A percentile compares a stretch with the other conserved stretches of the same genome.
Evolutionary conservation across 1,139 yeast genomes (phyloP).

Genomic region (Pichia sp.): DNA sequence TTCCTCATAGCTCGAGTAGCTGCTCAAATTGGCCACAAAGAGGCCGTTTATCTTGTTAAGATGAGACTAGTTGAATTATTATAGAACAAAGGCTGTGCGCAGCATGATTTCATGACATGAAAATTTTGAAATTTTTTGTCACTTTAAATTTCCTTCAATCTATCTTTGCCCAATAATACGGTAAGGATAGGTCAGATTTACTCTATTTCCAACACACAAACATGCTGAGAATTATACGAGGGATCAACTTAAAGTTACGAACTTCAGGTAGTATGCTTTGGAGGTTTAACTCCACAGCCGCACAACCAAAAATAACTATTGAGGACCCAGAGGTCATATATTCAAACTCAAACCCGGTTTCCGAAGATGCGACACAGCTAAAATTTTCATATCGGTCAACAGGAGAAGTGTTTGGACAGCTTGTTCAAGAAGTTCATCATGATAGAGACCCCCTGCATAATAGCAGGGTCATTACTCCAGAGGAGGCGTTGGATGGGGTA

Average conservation of each 20-base stretch:
- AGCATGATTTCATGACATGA: slow-evolving; percentile 1
- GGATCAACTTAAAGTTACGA: no score
- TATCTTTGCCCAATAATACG: no score
- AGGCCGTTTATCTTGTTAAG: no score
- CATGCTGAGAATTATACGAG: no score
- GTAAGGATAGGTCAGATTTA: no score
- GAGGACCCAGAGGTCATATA: slow-evolving; percentile 26
- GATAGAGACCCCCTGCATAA: slow-evolving; percentile 33
- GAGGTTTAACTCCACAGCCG: background rate
- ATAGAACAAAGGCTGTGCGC: slow-evolving; percentile 9
- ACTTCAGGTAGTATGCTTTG: no score
- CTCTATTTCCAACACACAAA: background rate
- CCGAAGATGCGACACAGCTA: slow-evolving; percentile 23
- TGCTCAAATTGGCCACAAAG: no score
- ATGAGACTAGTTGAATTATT: no score
- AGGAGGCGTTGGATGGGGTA: slow-evolving; percentile 28
- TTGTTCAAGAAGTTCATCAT: slow-evolving; percentile 41
- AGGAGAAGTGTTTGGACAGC: slow-evolving; percentile 40
- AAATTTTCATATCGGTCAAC: slow-evolving; percentile 28
- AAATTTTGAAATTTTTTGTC: background rate
- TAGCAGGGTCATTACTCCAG: slow-evolving; percentile 33
- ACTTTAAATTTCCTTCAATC: background rate
- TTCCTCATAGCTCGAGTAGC: background rate
- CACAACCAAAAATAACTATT: slow-evolving; percentile 15
- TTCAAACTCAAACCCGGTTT: slow-evolving; percentile 18